Base-by-base conservation (phyloP, 2,329 filamentous ascomycete species). In the Nemania diffusa region DNA sequence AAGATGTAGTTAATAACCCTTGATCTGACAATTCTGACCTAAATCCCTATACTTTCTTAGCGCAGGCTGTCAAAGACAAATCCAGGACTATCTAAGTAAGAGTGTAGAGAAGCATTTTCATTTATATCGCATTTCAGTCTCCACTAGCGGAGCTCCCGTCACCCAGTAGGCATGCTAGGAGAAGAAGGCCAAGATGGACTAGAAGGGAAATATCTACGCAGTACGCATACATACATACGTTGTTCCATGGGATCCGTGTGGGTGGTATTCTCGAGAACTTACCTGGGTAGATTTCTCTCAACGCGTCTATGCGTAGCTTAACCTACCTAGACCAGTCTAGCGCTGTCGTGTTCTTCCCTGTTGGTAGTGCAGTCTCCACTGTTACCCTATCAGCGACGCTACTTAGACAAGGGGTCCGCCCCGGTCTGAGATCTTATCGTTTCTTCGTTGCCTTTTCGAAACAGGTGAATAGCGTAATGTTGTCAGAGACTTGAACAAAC, bases 351-450 rank as follows among this genome's bases (percentile, higher is more conserved):
- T 44, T 44, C 40, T n/a, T 44, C 40, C 40, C 40, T 44, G 40
- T 40, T 40, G 37, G 40, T 44, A 32, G n/a, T 5, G 0, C 26
- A 2, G 24, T 53, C 24, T 9, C 64, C 58, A 66, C 58, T 62
- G 15, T 62, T 66, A 62, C 64, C 58, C 58, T 64, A 64, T 64
- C 62, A 59, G 15, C 40, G 5, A 44, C 40, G 17, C 40, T 44
- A 44, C 13, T 44, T 34, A 24, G 20, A 29, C 24, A 32, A 26
- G 48, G 58, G 32, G 40, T n/a, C 4, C 9, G 5, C 22, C 32
- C 32, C 29, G 22, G 32, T 55, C 50, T 29, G 22, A 24, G 58
- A 44, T 44, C 51, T 55, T 55, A 34, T 55, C 51, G n/a, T 24
- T 15, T 52, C 22, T 29, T 60, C 24, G 24, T n/a, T 37, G n/a